These are phyloP conservation scores for Maudiozyma bulderi DNA, from an alignment of 805 yeast species.

Conservation along the genomic window DNA sequence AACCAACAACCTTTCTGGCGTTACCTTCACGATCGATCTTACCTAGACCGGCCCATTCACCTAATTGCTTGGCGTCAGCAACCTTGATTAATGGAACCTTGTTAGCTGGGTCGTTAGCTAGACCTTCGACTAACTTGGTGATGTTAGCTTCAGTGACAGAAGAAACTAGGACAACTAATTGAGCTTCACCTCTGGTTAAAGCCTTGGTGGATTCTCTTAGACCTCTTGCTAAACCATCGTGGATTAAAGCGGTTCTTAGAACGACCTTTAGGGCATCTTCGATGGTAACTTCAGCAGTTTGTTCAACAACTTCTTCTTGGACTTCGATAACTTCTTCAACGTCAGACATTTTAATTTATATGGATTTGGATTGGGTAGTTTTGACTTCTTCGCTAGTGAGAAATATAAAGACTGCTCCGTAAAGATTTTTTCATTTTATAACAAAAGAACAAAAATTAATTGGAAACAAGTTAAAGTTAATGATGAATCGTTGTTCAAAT, in stretches of 20 bases:
- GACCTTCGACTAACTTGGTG: conserved; percentile 96
- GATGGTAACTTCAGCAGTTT: conserved; percentile 81
- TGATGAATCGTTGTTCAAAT: too few relatives aligned
- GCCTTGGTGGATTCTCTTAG: conserved; percentile 99
- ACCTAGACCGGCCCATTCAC: conserved; percentile 99
- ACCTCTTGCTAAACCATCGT: conserved; percentile 99
- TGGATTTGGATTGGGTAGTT: conserved; percentile 14
- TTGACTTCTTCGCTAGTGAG: conserved; percentile 67
- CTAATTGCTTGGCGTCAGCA: conserved; percentile 98
- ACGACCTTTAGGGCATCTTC: conserved; percentile 98
- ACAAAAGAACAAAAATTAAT: neutral
- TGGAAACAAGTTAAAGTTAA: neutral
- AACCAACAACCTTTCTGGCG: conserved; percentile 99
- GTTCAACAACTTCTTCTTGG: conserved; percentile 73
- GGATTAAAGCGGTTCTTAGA: conserved; percentile 93
- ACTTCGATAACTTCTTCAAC: conserved; percentile 72
- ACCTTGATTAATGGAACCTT: conserved; percentile 98
- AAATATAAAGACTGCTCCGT: conserved; percentile 45
- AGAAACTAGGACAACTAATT: conserved; percentile 94
- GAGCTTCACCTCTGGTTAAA: conserved; percentile 94
- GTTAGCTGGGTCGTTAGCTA: conserved; percentile 94
- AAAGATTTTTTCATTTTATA: conserved; percentile 16
- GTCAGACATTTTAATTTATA: conserved; percentile 19
- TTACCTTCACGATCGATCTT: conserved; percentile 99
- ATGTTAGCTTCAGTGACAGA: conserved; percentile 96